Conservation (phyloP, 2,329 filamentous ascomycete genomes). For the Pyrenophora teres region DNA sequence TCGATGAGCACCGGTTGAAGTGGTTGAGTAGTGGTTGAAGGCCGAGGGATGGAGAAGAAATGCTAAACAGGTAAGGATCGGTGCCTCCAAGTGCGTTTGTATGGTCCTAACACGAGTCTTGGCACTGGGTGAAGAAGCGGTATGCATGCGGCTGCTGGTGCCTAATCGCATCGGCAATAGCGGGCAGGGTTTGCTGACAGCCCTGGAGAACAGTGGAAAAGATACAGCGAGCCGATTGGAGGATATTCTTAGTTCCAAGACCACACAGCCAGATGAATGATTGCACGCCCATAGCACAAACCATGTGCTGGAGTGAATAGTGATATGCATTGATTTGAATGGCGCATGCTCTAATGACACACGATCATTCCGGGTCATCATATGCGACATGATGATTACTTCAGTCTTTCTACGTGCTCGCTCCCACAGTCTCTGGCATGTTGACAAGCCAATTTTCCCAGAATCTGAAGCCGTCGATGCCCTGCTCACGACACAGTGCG, state of each 20-base stretch:
- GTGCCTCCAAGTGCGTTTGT: constrained; percentile 8
- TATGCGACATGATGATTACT: no score
- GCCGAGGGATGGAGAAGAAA: constrained; percentile 9
- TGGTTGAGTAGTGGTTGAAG: neutral
- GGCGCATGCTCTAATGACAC: no score
- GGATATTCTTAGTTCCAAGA: no score
- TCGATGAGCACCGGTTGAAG: neutral
- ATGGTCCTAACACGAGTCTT: neutral
- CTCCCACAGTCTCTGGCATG: constrained; percentile 8
- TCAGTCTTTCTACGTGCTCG: no score
- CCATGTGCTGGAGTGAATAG: neutral
- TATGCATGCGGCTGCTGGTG: constrained; percentile 6
- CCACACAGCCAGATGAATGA: no score
- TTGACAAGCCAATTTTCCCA: constrained; percentile 74
- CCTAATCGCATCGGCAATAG: constrained; percentile 4
- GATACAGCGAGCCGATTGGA: no score
- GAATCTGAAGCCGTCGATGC: constrained; percentile 87
- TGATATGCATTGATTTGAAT: no score
- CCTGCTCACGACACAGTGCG: constrained; percentile 85
- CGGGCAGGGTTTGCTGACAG: neutral
- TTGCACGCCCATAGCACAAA: no score
- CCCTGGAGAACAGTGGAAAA: no score
- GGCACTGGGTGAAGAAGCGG: constrained; percentile 3
- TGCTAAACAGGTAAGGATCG: constrained; percentile 8
- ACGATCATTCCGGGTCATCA: no score